Evolutionary conservation across 129 eudicot genomes (phyloP).

Genomic region (Escallonia rubra): DNA sequence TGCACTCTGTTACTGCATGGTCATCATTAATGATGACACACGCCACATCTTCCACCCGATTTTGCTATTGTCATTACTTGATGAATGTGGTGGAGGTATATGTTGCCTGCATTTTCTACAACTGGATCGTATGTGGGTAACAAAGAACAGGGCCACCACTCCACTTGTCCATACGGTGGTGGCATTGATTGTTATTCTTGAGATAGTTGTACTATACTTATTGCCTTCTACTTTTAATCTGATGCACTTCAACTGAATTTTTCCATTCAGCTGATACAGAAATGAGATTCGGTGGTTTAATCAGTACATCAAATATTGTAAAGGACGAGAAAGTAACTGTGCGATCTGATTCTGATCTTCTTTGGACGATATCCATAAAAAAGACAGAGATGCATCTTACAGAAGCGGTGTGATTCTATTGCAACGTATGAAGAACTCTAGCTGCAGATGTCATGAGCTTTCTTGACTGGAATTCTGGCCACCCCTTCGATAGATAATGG

Average conservation of each 20-base stretch:
- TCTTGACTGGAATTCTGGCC: background rate
- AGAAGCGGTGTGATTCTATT: too few relatives aligned
- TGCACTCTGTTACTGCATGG: background rate
- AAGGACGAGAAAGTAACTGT: conserved; percentile 51
- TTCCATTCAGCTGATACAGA: conserved; percentile 53
- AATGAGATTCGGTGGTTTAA: conserved; percentile 85
- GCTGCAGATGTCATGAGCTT: background rate
- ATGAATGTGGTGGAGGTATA: too few relatives aligned
- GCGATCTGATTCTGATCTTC: conserved; percentile 69
- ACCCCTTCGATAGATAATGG: background rate
- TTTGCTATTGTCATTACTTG: background rate
- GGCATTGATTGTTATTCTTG: too few relatives aligned
- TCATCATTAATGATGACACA: background rate
- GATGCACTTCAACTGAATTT: background rate
- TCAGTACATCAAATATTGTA: conserved; percentile 85
- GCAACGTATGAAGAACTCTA: background rate
- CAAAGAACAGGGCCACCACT: too few relatives aligned
- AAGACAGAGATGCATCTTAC: conserved; percentile 21
- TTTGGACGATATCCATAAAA: conserved; percentile 85
- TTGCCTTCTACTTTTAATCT: conserved; percentile 4
- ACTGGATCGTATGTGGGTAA: too few relatives aligned
- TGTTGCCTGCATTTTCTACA: too few relatives aligned
- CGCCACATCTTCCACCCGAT: background rate
- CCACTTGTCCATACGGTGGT: too few relatives aligned
- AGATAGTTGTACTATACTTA: background rate